Conservation (phyloP, 441 rosid genomes). For the Pelargonium cotyledonis region DNA sequence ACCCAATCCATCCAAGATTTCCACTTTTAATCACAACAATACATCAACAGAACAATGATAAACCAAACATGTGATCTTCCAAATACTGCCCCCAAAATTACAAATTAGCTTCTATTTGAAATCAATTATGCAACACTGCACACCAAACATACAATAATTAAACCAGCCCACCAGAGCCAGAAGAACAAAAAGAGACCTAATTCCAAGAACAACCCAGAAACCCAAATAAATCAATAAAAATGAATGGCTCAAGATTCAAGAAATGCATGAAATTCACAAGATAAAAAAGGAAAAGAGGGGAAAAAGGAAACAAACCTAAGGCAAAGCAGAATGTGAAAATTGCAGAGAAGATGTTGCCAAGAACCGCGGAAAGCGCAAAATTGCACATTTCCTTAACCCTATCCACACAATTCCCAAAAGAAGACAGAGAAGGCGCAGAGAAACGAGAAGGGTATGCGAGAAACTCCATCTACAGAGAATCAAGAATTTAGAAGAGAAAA, state of each 20-base stretch:
- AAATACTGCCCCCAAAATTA: no score
- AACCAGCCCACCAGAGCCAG: no score
- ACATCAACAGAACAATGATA: no score
- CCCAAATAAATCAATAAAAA: no score
- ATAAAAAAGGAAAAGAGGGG: not conserved
- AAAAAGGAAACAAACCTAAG: constrained; percentile 43
- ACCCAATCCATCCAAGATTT: no score
- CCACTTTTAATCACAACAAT: no score
- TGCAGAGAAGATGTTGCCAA: constrained; percentile 87
- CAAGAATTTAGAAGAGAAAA: constrained; percentile 2
- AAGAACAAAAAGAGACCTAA: not conserved
- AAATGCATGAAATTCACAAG: not conserved
- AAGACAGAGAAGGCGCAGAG: constrained; percentile 34
- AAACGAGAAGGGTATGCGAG: constrained; percentile 48
- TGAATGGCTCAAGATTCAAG: constrained; percentile 5
- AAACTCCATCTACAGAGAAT: constrained; percentile 35
- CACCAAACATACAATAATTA: no score
- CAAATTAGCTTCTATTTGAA: not conserved
- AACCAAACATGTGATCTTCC: not conserved
- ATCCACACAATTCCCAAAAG: constrained; percentile 45
- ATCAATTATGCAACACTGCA: not conserved
- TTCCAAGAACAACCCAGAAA: not conserved
- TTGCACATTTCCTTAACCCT: constrained; percentile 51
- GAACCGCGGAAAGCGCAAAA: constrained; percentile 63
- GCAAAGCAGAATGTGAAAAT: constrained; percentile 96